Evolutionary conservation across 1,284 basidiomycete genomes (phyloP).

Genomic region (Ceraceosorus guamensis): DNA sequence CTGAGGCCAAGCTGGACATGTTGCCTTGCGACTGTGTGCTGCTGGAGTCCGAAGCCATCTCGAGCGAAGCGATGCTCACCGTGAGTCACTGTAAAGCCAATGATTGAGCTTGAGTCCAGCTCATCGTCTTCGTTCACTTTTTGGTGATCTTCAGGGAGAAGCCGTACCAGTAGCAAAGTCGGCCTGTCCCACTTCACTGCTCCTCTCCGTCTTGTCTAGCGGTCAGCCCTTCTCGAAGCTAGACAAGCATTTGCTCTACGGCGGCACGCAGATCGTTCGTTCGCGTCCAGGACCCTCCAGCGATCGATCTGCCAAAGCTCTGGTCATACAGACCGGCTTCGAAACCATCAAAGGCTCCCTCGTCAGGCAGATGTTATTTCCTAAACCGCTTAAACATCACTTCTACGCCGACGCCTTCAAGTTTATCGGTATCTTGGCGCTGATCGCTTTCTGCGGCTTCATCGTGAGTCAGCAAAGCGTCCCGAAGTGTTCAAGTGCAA

Average conservation of each 20-base stretch:
- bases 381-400: conserved; percentile 18
- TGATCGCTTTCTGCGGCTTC: conserved; percentile 19
- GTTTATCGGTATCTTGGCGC: conserved; percentile 16
- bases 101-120: too few species aligned
- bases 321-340: conserved; percentile 23
- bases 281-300: conserved; percentile 3
- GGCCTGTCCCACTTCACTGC: conserved; percentile 7
- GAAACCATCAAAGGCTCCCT: conserved; percentile 23
- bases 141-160: too few species aligned
- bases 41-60: conserved; percentile 19
- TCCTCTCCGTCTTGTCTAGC: neutral
- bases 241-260: conserved; percentile 23
- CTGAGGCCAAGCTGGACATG: conserved; percentile 9
- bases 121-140: too few species aligned
- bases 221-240: conserved; percentile 6
- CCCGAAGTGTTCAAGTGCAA: conserved; percentile 1
- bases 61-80: conserved; percentile 26
- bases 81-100: too few species aligned
- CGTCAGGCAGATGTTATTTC: conserved; percentile 25
- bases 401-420: conserved; percentile 21
- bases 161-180: conserved; percentile 20
- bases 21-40: conserved; percentile 21
- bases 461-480: too few species aligned
- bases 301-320: neutral
- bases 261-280: conserved; percentile 19